phyloP scores from a whole-genome alignment of 2,329 filamentous ascomycete genomes.

The Neopestalotiopsis clavispora region DNA sequence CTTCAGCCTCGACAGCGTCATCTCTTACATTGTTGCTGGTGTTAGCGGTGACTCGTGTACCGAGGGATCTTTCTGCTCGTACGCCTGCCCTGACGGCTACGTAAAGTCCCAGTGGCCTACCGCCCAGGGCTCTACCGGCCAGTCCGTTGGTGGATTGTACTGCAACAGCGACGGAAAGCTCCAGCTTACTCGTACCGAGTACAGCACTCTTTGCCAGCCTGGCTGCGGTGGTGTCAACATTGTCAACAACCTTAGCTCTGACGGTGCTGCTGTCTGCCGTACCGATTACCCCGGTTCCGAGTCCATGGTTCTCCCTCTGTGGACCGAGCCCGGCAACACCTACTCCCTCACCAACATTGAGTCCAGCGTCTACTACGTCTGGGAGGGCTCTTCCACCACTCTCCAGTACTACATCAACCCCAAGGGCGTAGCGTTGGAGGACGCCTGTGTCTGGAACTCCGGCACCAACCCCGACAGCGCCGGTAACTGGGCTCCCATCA shows the following conservation, averaged over 20 bases:
- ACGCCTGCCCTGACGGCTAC: conserved; percentile 89
- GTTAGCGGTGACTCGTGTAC: conserved; percentile 65
- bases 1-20: conserved; percentile 49
- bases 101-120: conserved; percentile 90
- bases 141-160: conserved; percentile 87
- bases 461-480: conserved; percentile 53
- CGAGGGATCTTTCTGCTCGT: conserved; percentile 80
- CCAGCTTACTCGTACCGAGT: conserved; percentile 72
- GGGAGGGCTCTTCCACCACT: conserved; percentile 76
- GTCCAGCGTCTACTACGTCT: conserved; percentile 75
- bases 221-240: conserved; percentile 75
- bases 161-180: conserved; percentile 78
- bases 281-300: conserved; percentile 97
- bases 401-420: conserved; percentile 96
- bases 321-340: conserved; percentile 62
- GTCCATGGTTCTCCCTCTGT: conserved; percentile 80
- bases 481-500: conserved; percentile 88
- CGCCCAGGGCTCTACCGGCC: conserved; percentile 76
- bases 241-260: conserved; percentile 69
- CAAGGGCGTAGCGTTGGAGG: conserved; percentile 65
- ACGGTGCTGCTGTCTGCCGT: conserved; percentile 79
- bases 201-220: conserved; percentile 73
- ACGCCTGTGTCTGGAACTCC: conserved; percentile 78
- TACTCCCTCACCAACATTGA: conserved; percentile 77
- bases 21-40: conserved; percentile 70